Evolutionary conservation across 805 yeast species (phyloP).

Genomic region (Zygosaccharomyces rouxii): DNA sequence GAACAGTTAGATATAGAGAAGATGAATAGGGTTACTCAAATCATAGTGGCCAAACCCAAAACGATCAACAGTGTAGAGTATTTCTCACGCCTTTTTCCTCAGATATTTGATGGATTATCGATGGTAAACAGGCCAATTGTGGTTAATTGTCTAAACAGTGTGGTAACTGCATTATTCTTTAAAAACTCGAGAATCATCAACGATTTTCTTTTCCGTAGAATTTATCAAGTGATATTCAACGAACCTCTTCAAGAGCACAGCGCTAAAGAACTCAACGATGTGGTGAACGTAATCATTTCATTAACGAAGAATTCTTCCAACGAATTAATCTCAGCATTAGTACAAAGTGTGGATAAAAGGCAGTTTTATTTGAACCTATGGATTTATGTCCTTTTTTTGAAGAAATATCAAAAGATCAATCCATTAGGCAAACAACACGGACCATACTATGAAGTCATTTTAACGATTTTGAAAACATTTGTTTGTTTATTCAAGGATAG

Average conservation of each 20-base stretch:
- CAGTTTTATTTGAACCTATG: constrained; percentile 35
- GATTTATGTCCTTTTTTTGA: constrained; percentile 37
- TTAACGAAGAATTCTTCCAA: constrained; percentile 44
- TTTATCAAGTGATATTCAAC: constrained; percentile 43
- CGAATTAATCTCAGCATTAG: constrained; percentile 36
- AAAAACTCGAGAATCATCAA: constrained; percentile 46
- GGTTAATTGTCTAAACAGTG: constrained; percentile 51
- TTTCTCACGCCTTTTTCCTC: constrained; percentile 55
- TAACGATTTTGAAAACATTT: constrained; percentile 35
- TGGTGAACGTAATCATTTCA: constrained; percentile 61
- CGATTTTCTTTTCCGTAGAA: constrained; percentile 54
- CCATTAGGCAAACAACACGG: constrained; percentile 15
- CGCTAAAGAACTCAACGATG: constrained; percentile 54
- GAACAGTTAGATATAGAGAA: constrained; percentile 60
- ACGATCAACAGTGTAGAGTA: constrained; percentile 45
- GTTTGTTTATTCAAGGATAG: constrained; percentile 30
- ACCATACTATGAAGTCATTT: constrained; percentile 32
- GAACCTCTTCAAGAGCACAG: constrained; percentile 35
- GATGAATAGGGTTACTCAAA: constrained; percentile 60
- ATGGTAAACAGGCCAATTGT: constrained; percentile 58
- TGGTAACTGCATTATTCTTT: constrained; percentile 48
- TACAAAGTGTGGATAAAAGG: constrained; percentile 14
- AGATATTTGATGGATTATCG: constrained; percentile 55
- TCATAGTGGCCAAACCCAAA: constrained; percentile 61
- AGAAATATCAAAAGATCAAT: constrained; percentile 26